A percentile compares a stretch with the other conserved stretches of the same genome.
These are phyloP conservation scores for Bothriochloa decipiens DNA, from an alignment of 176 grass and related monocot species.

Conservation along the genomic window DNA sequence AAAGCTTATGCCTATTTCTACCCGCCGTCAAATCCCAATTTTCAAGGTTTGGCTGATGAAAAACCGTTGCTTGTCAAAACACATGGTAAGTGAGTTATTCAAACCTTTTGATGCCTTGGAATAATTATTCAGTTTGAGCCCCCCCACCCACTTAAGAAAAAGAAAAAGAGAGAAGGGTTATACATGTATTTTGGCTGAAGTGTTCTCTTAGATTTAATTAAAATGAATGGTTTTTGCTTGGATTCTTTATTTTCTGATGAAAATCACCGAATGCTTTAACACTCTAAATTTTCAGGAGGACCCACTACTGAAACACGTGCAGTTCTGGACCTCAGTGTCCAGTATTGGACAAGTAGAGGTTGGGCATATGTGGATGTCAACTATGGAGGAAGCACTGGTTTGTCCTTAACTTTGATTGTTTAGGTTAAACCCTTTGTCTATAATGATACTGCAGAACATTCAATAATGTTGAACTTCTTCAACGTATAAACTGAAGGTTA, in stretches of 20 bases:
- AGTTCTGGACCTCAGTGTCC: conserved; percentile 75
- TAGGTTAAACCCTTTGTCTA: conserved; percentile 5
- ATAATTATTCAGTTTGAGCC: conserved; percentile 21
- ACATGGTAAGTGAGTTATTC: conserved; percentile 65
- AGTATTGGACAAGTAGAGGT: conserved; percentile 97
- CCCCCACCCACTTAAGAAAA: background rate
- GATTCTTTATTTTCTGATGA: conserved; percentile 20
- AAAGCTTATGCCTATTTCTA: conserved; percentile 98
- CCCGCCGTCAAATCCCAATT: conserved; percentile 69
- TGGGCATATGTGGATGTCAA: conserved; percentile 98
- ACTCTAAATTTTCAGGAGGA: conserved; percentile 62
- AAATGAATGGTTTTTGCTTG: conserved; percentile 12
- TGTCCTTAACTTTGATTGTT: conserved; percentile 36
- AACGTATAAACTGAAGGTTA: conserved; percentile 70
- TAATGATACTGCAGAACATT: conserved; percentile 25
- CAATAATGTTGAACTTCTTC: background rate
- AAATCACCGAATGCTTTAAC: conserved; percentile 20
- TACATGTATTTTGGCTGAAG: background rate
- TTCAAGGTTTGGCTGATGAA: conserved; percentile 73
- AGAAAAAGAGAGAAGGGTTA: background rate
- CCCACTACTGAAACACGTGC: conserved; percentile 77
- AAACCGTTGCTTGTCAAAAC: conserved; percentile 89
- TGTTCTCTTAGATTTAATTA: background rate
- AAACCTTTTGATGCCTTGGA: conserved; percentile 7
- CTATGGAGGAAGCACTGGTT: conserved; percentile 94